phyloP scores from a whole-genome alignment of 1,284 basidiomycete species.

The Sphagnurus paluster region DNA sequence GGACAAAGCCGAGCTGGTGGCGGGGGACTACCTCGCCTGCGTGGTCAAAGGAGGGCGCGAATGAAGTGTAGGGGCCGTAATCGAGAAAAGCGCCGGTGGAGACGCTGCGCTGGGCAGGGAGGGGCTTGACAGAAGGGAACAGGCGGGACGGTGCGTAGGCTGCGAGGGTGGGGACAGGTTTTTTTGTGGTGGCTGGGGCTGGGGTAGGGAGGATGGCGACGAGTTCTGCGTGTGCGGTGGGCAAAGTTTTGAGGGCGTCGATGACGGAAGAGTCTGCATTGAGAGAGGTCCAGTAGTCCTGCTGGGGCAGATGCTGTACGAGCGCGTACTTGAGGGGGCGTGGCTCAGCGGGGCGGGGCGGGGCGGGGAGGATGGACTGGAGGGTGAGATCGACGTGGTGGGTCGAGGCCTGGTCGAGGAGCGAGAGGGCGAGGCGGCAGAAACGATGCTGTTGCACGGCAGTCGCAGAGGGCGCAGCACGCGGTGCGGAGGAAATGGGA shows the following conservation, averaged over 20 bases:
- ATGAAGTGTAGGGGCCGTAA: constrained; percentile 72
- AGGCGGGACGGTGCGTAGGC: constrained; percentile 45
- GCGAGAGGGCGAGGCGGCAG: constrained; percentile 67
- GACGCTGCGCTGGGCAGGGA: constrained; percentile 50
- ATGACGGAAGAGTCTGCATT: constrained; percentile 43
- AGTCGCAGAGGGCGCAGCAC: constrained; percentile 57
- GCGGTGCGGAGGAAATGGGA: constrained; percentile 65
- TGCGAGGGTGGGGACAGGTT: constrained; percentile 37
- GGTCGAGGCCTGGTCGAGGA: constrained; percentile 68
- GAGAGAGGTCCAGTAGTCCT: constrained; percentile 78
- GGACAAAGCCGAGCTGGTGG: constrained; percentile 54
- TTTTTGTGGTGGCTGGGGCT: constrained; percentile 35
- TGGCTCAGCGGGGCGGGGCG: constrained; percentile 22
- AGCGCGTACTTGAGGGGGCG: constrained; percentile 60
- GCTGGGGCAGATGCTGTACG: constrained; percentile 71
- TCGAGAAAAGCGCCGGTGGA: constrained; percentile 69
- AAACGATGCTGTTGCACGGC: constrained; percentile 71
- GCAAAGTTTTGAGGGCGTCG: constrained; percentile 46
- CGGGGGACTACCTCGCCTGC: constrained; percentile 67
- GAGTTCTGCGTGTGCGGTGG: constrained; percentile 70
- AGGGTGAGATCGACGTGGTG: constrained; percentile 46
- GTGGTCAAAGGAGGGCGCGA: constrained; percentile 76
- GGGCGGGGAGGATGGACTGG: constrained; percentile 41
- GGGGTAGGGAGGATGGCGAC: constrained; percentile 69
- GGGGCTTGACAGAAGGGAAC: constrained; percentile 35